Evolutionary conservation across 345 rosid genomes (phyloP).

Genomic region (Syzygium jambos): DNA sequence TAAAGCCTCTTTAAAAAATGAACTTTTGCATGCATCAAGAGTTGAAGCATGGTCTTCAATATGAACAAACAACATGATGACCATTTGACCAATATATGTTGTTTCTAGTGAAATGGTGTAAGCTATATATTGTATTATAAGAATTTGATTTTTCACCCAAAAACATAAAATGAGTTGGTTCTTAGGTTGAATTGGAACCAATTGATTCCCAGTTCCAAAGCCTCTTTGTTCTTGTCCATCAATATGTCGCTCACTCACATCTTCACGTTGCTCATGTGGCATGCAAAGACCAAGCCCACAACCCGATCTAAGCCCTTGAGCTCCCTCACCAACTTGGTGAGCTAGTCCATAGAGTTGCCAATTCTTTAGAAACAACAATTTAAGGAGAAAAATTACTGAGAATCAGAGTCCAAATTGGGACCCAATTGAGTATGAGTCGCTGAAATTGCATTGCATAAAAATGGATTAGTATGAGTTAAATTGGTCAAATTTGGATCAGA

Average conservation of each 20-base stretch:
- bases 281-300: not conserved
- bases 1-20: not conserved
- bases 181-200: not conserved
- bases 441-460: not conserved
- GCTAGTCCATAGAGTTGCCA: not conserved
- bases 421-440: fast-evolving
- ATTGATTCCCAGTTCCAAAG: not conserved
- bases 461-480: not conserved
- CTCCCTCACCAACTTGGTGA: not conserved
- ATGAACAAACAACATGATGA: not conserved
- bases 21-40: not conserved
- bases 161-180: not conserved
- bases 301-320: not conserved
- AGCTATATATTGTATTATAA: not conserved
- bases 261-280: not conserved
- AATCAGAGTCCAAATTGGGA: not conserved
- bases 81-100: not conserved
- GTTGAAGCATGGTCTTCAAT: not conserved
- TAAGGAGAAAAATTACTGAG: not conserved
- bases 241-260: not conserved
- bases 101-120: not conserved
- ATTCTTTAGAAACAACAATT: not conserved
- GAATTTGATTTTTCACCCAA: not conserved
- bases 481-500: fast-evolving
- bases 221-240: not conserved